Evolutionary conservation across 1,284 basidiomycete genomes (phyloP).

Genomic region (Tylopilus microsporus): DNA sequence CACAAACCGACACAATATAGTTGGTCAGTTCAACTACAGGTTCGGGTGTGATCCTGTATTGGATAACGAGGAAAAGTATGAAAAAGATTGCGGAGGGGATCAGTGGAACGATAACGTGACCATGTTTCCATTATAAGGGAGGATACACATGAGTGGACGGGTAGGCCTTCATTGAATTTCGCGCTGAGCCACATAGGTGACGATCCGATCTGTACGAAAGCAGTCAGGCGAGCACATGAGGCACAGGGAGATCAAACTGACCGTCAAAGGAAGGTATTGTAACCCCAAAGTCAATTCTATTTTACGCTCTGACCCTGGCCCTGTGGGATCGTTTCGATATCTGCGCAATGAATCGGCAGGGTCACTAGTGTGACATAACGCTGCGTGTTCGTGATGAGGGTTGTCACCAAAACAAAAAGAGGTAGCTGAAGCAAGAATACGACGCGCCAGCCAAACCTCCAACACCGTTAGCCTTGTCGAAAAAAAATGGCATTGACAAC

Average conservation of each 20-base stretch:
- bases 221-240: background rate
- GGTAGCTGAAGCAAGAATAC: constrained; percentile 19
- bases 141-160: background rate
- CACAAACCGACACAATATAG: constrained; percentile 42
- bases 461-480: background rate
- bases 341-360: background rate
- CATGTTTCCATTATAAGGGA: constrained; percentile 12
- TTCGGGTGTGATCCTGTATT: constrained; percentile 12
- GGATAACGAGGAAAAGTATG: constrained; percentile 15
- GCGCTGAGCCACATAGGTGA: constrained; percentile 20
- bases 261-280: constrained; percentile 14
- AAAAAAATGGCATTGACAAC: background rate
- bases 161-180: constrained; percentile 21
- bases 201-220: constrained; percentile 14
- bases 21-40: constrained; percentile 44
- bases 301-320: constrained; percentile 20
- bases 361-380: constrained; percentile 17
- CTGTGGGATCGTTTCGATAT: background rate
- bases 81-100: constrained; percentile 15
- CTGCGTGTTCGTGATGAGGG: background rate
- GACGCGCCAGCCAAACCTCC: constrained; percentile 22
- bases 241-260: background rate
- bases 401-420: constrained; percentile 13
- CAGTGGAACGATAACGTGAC: constrained; percentile 10
- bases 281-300: constrained; percentile 22